phyloP scores from a whole-genome alignment of 306 rosid species.

The Herpetospermum pedunculosum region DNA sequence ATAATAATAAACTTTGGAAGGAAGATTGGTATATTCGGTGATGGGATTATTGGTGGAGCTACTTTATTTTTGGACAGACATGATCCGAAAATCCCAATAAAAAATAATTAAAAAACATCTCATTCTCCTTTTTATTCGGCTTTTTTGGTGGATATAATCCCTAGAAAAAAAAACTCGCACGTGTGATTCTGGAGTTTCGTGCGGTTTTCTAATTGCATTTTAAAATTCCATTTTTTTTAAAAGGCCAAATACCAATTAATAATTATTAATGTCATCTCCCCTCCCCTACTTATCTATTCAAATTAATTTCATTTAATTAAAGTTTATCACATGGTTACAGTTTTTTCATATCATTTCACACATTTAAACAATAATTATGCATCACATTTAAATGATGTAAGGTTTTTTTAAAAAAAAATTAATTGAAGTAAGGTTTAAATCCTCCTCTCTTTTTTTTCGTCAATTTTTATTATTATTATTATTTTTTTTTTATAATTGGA shows the following conservation, averaged over 20 bases:
- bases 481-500: no score
- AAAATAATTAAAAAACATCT: background rate
- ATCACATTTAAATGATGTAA: background rate
- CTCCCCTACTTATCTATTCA: background rate
- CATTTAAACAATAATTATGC: background rate
- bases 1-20: background rate
- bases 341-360: background rate
- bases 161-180: conserved; percentile 5
- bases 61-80: background rate
- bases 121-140: background rate
- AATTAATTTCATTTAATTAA: background rate
- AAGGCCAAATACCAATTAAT: background rate
- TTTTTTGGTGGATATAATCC: background rate
- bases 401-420: no score
- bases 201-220: background rate
- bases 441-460: no score
- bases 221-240: background rate
- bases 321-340: background rate
- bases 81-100: background rate
- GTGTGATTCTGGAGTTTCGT: background rate
- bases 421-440: background rate
- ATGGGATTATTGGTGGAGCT: background rate
- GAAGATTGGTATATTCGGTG: conserved; percentile 1
- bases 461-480: no score
- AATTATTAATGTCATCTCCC: background rate